Evolutionary conservation across 2,329 filamentous ascomycete species (phyloP).

Genomic region (Fusarium globosum): DNA sequence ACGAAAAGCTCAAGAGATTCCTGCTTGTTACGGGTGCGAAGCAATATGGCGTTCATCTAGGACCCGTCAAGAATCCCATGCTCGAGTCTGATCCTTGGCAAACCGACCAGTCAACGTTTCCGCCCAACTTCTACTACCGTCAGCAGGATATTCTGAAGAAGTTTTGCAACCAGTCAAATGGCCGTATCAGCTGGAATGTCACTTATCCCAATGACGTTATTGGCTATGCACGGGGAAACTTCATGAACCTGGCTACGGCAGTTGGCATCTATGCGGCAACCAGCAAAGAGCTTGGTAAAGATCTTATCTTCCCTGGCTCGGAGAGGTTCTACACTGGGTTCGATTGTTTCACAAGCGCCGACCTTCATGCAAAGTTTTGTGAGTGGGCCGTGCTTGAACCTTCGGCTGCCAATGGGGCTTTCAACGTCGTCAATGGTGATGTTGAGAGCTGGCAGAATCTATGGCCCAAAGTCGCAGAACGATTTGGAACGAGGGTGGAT

Average conservation of each 20-base stretch:
- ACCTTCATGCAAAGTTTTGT: slow-evolving; percentile 2
- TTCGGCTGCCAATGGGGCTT: background rate
- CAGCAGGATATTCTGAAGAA: slow-evolving; percentile 4
- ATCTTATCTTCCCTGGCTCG: background rate
- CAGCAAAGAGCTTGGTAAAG: slow-evolving; percentile 4
- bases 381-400: slow-evolving; percentile 4
- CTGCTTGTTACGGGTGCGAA: slow-evolving; percentile 1
- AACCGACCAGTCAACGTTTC: background rate
- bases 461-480: background rate
- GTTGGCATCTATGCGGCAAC: slow-evolving; percentile 4
- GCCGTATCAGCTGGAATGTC: background rate
- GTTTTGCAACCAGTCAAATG: background rate
- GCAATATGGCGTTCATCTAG: slow-evolving; percentile 14
- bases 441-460: slow-evolving; percentile 13
- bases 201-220: slow-evolving; percentile 23
- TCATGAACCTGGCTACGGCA: slow-evolving; percentile 17
- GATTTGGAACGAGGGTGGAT: background rate
- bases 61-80: slow-evolving; percentile 14
- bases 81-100: slow-evolving; percentile 9
- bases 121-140: slow-evolving; percentile 22
- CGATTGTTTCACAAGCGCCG: background rate
- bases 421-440: slow-evolving; percentile 13
- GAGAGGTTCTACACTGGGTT: background rate
- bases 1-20: background rate
- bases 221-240: slow-evolving; percentile 17